Evolutionary conservation across 2,329 filamentous ascomycete species (phyloP).

Genomic region (Tolypocladium guangdongense): DNA sequence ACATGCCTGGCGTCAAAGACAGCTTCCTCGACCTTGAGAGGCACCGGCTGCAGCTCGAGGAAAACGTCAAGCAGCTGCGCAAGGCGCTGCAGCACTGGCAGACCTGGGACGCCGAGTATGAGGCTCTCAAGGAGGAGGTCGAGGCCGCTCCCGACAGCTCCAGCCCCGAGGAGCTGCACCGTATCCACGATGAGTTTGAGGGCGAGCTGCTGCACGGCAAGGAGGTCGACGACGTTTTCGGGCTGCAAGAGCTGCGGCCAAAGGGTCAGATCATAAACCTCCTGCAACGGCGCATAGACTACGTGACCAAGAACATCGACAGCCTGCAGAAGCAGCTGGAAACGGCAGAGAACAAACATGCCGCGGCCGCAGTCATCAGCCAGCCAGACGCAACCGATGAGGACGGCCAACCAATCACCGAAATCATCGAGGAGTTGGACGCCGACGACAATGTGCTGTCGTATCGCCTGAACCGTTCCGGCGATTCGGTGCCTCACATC

Average conservation of each 20-base stretch:
- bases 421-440: slow-evolving; percentile 87
- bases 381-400: slow-evolving; percentile 54
- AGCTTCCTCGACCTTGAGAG: slow-evolving; percentile 60
- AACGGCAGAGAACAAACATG: slow-evolving; percentile 57
- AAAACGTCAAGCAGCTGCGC: slow-evolving; percentile 57
- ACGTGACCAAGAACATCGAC: slow-evolving; percentile 71
- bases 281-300: slow-evolving; percentile 67
- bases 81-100: slow-evolving; percentile 80
- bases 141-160: slow-evolving; percentile 38
- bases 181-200: slow-evolving; percentile 47
- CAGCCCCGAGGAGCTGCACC: slow-evolving; percentile 40
- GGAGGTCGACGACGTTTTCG: slow-evolving; percentile 39
- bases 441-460: slow-evolving; percentile 79
- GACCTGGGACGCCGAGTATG: slow-evolving; percentile 84
- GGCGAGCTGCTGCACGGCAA: slow-evolving; percentile 51
- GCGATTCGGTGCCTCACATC: slow-evolving; percentile 55
- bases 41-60: slow-evolving; percentile 64
- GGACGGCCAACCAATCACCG: slow-evolving; percentile 67
- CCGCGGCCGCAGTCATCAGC: slow-evolving; percentile 47
- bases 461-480: slow-evolving; percentile 54
- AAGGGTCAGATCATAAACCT: slow-evolving; percentile 45
- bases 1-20: slow-evolving; percentile 32
- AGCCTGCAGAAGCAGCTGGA: slow-evolving; percentile 65
- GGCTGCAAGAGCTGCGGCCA: slow-evolving; percentile 14
- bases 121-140: slow-evolving; percentile 76